Percentiles rank a stretch among this genome's conserved stretches.
phyloP scores from a whole-genome alignment of 192 early-diverging fungal genomes.

The Backusella sp. region DNA sequence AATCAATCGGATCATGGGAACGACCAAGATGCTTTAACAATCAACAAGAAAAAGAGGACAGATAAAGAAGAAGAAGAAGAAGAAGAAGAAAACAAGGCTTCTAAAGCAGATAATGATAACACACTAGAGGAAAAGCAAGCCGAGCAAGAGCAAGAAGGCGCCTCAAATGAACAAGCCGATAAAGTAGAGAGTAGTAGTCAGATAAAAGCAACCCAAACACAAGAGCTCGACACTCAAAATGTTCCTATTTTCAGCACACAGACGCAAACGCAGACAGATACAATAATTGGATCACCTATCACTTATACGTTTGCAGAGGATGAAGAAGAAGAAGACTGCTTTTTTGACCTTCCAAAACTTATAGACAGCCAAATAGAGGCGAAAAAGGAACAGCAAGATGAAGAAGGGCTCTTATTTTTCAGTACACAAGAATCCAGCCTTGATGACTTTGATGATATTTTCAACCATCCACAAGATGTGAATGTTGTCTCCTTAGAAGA shows the following conservation, averaged over 20 bases:
- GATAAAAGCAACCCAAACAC: background rate
- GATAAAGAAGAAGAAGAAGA: background rate
- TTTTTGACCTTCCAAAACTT: background rate
- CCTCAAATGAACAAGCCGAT: background rate
- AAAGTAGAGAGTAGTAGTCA: background rate
- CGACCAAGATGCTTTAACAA: background rate
- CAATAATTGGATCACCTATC: background rate
- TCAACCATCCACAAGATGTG: background rate
- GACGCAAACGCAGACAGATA: background rate
- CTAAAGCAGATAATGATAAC: background rate
- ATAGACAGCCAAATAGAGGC: background rate
- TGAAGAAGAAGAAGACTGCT: background rate
- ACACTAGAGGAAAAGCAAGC: background rate
- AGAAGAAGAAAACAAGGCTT: background rate
- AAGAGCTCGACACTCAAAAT: background rate
- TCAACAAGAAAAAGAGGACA: background rate
- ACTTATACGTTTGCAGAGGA: background rate
- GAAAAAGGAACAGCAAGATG: background rate
- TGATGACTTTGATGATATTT: background rate
- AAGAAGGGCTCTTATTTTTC: background rate
- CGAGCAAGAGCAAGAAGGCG: background rate
- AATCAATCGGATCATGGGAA: background rate
- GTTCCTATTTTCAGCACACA: background rate
- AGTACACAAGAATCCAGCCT: slow-evolving; percentile 2
- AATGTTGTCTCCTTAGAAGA: background rate